Base-by-base conservation (phyloP, 768 basidiomycete species). In the Auriscalpium orientale region DNA sequence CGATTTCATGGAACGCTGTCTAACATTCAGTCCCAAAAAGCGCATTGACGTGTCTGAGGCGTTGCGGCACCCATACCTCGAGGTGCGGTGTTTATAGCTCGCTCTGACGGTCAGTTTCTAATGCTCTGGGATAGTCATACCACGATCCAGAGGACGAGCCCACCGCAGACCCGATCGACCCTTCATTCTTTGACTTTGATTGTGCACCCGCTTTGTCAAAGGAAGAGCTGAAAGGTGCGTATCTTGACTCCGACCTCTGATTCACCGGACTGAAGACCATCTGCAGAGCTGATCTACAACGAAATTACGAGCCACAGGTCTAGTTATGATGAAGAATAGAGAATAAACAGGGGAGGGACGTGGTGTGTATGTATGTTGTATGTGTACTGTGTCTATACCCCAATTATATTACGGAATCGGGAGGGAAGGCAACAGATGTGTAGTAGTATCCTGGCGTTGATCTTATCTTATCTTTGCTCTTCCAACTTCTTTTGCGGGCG, bases 131-230 rank as follows among this genome's bases (percentile, higher is more conserved):
- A 28, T 58, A 89, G 88, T 84, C 90, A 0, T 93, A 94, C 63
- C 92, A 95, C 59, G 94, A 95, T 65, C 82, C 87, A 7, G 81
- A 83, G 12, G 94, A 98, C 66, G 94, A 97, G 66, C 94, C 95
- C 0, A 79, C 81, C 1, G 92, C 94, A 1, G 76, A 81, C 59
- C 80, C 82, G 1, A 74, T 90, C 35, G 84, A 89, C 52, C 84
- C 90, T 0, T 80, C 80, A 1, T 91, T 91, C 70, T 92, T 92
- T 64, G 83, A 91, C 61, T 92, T 92, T 65, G 89, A 91, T 61
- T 82, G 84, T 54, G 84, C 85, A 1, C 76, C 81, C 55, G 74
- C 81, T 11, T 62, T 85, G 56, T 74, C 78, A 16, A 89, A 85
- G 63, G 87, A 87, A 61, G 75, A 81, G 55, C 68, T 89, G 49